Evolutionary conservation across 2,329 filamentous ascomycete genomes (phyloP).

Genomic region (Ceratocystis smalleyi): DNA sequence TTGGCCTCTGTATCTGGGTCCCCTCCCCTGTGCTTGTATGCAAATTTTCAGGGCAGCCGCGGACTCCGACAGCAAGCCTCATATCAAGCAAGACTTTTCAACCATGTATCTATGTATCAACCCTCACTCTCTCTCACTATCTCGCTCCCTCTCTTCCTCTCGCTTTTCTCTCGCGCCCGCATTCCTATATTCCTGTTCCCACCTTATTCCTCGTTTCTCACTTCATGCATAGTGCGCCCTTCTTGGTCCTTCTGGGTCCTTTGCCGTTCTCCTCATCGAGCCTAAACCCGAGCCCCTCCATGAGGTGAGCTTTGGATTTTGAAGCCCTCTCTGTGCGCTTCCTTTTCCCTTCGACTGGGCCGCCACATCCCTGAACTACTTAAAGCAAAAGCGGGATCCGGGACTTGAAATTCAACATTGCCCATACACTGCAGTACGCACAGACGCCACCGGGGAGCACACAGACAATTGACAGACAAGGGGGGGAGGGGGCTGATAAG

Average conservation of each 20-base stretch:
- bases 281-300: background rate
- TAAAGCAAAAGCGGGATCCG: conserved; percentile 1
- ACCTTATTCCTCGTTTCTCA: no score
- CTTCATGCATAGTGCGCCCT: background rate
- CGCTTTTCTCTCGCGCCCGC: background rate
- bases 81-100: background rate
- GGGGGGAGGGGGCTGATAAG: background rate
- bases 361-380: background rate
- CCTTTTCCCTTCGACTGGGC: conserved; percentile 2
- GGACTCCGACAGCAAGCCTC: background rate
- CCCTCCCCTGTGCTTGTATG: background rate
- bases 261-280: background rate
- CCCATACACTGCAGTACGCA: background rate
- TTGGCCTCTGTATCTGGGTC: background rate
- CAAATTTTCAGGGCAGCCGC: background rate
- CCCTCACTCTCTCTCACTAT: background rate
- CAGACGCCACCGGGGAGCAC: background rate
- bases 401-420: background rate
- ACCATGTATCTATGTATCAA: background rate
- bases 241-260: background rate
- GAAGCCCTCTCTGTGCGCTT: background rate
- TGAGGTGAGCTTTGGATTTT: background rate
- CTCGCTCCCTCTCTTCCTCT: background rate
- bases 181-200: no score
- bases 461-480: conserved; percentile 2